Base-by-base conservation (phyloP, 805 yeast species). In the Hemisphaericaspora nanyangensis region DNA sequence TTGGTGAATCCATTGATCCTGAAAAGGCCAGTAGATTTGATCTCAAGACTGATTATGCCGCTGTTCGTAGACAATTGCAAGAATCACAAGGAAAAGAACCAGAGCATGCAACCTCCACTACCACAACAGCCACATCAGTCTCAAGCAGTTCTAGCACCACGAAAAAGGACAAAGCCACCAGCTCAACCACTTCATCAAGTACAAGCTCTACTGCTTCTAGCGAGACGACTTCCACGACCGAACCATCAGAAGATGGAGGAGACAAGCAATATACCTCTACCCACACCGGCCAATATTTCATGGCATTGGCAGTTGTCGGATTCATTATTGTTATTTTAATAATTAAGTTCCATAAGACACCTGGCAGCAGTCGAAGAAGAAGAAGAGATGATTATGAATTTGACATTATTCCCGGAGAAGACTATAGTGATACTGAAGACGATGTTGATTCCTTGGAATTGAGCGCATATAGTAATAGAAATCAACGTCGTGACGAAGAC, bases 1-100 rank as follows among this genome's bases (percentile, higher is more conserved):
- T 85, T 71, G 99, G 99, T 18, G 91, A 83, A 58, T 65, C 81
- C 15, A 70, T 69, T 30, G 90, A 86, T 59, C 72, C 80, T 1
- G 52, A 74, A 11, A 75, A 78, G 58, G 87, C 85, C 1, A 75
- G 72, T 51, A 62, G 71, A 33, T 83, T 65, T 53, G 77, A 77
- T 29, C 55, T 79, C 20, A 68, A 63, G 31, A 66, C 62, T 45
- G 80, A 75, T 51, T 75, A 76, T 44, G 68, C 70, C 7, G 48
- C 51, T 43, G 66, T 55, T 22, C 58, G 63, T 47, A 59, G 59
- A 49, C 65, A 52, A 13, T 53, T 56, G 30, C 44, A 51, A 4
- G 24, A 35, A 25, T 6, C 30, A 19, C 13, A n/a, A 3, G 32
- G 11, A 8, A 25, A 26, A 29, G 26, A 28, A 18, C 39, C 37